A percentile compares a stretch with the other conserved stretches of the same genome.
Conservation (phyloP, 1,284 basidiomycete genomes). For the Pseudozyma sp. region DNA sequence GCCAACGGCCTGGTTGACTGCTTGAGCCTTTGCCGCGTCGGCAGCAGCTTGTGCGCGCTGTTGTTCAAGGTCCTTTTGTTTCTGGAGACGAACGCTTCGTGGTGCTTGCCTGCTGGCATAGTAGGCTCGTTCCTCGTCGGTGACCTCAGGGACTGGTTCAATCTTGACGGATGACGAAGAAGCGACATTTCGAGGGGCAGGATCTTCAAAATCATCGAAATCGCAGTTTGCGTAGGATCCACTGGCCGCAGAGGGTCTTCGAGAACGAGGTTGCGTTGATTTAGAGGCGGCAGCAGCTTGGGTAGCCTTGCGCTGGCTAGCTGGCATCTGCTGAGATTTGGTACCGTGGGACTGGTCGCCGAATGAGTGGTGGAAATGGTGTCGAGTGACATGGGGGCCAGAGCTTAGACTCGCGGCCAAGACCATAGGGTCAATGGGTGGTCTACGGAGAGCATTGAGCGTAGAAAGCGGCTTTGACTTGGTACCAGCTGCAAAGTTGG, state of each 20-base stretch:
- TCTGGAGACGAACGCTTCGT: slow-evolving; percentile 46
- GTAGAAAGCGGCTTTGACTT: slow-evolving; percentile 51
- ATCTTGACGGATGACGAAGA: slow-evolving; percentile 33
- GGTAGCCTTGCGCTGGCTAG: slow-evolving; percentile 42
- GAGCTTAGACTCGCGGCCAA: slow-evolving; percentile 62
- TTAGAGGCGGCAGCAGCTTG: slow-evolving; percentile 13
- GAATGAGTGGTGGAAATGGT: slow-evolving; percentile 65
- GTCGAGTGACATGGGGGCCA: slow-evolving; percentile 63
- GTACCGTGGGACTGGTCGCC: slow-evolving; percentile 31
- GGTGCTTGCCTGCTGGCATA: slow-evolving; percentile 53
- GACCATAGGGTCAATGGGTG: slow-evolving; percentile 66
- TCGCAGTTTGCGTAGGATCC: slow-evolving; percentile 61
- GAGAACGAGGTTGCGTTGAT: slow-evolving; percentile 8
- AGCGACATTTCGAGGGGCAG: slow-evolving; percentile 8
- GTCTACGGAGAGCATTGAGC: slow-evolving; percentile 61
- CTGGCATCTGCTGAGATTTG: slow-evolving; percentile 60
- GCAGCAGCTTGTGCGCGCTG: slow-evolving; percentile 17
- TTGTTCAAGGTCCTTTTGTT: slow-evolving; percentile 39
- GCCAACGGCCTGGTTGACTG: slow-evolving; percentile 11
- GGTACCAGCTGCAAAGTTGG: slow-evolving; percentile 16
- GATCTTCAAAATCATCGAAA: slow-evolving; percentile 42
- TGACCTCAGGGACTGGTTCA: slow-evolving; percentile 46
- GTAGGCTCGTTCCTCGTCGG: slow-evolving; percentile 49
- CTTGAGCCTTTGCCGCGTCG: slow-evolving; percentile 5
- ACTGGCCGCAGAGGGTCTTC: slow-evolving; percentile 32